Conservation (phyloP, 2,329 filamentous ascomycete species). For the Basipetospora chlamydospora region DNA sequence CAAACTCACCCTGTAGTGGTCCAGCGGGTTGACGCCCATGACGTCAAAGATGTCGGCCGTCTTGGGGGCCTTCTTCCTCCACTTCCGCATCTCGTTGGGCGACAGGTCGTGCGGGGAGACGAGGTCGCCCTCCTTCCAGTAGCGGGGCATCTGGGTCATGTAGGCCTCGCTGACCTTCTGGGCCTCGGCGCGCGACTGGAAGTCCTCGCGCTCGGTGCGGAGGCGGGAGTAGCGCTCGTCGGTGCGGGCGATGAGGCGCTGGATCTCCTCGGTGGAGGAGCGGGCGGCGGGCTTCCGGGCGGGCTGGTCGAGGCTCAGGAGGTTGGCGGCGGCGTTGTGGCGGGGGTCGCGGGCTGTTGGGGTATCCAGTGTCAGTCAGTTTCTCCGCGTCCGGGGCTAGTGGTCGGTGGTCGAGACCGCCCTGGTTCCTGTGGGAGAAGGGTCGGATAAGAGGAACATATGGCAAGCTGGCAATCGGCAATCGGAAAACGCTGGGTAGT, state of each 20-base stretch:
- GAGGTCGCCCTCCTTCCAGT: constrained; percentile 66
- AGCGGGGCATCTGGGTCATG: constrained; percentile 50
- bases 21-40: constrained; percentile 63
- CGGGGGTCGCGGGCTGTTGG: constrained; percentile 5
- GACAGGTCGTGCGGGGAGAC: constrained; percentile 84
- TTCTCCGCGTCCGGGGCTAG: neutral
- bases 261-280: constrained; percentile 9
- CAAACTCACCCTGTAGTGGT: constrained; percentile 70
- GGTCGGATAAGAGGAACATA: no score
- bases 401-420: neutral
- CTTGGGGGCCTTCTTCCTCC: constrained; percentile 45
- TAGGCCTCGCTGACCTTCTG: constrained; percentile 34
- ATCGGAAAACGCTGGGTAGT: no score
- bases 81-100: constrained; percentile 66
- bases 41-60: constrained; percentile 63
- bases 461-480: neutral
- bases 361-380: neutral
- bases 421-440: no score
- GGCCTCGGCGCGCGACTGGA: constrained; percentile 7
- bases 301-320: constrained; percentile 11
- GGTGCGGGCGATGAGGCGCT: constrained; percentile 10
- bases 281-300: constrained; percentile 10
- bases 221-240: constrained; percentile 8
- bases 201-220: constrained; percentile 11
- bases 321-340: constrained; percentile 12